A percentile compares a stretch with the other conserved stretches of the same genome.
phyloP scores from a whole-genome alignment of 371 early-diverging fungal species.

The Saksenaea vasiformis region DNA sequence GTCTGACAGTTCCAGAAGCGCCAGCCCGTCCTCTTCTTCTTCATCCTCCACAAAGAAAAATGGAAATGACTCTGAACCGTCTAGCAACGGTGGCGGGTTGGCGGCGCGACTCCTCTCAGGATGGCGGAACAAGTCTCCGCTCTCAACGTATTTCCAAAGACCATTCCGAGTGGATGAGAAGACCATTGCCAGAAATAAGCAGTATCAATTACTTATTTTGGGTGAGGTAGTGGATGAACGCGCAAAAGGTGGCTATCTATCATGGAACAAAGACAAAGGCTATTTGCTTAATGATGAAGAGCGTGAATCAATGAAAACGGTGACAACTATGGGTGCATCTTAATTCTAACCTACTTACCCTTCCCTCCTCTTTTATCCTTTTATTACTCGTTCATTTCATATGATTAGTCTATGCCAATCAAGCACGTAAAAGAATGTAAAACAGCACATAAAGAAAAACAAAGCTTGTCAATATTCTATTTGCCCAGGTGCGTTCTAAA shows the following conservation, averaged over 20 bases:
- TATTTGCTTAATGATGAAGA: conserved; percentile 37
- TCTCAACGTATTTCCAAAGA: conserved; percentile 30
- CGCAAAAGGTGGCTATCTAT: conserved; percentile 22
- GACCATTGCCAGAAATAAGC: conserved; percentile 42
- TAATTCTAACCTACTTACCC: not conserved
- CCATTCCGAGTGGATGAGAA: conserved; percentile 47
- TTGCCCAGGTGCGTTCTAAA: too few species aligned
- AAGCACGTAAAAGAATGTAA: not conserved
- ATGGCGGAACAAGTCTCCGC: conserved; percentile 9
- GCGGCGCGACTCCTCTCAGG: conserved; percentile 13
- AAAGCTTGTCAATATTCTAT: not conserved
- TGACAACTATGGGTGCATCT: conserved; percentile 30
- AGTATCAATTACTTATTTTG: conserved; percentile 45
- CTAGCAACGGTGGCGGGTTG: conserved; percentile 4
- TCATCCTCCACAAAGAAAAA: conserved; percentile 3
- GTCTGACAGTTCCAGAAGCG: conserved; percentile 1
- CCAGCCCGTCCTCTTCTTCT: not conserved
- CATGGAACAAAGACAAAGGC: conserved; percentile 34
- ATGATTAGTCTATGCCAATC: not conserved
- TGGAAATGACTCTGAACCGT: not conserved
- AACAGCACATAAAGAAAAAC: not conserved
- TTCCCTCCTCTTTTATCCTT: not conserved
- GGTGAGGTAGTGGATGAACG: conserved; percentile 37
- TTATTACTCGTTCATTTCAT: not conserved
- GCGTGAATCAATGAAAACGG: conserved; percentile 39